phyloP scores from a whole-genome alignment of 1,139 yeast species.

The Saccharomycopsis crataegensis region DNA sequence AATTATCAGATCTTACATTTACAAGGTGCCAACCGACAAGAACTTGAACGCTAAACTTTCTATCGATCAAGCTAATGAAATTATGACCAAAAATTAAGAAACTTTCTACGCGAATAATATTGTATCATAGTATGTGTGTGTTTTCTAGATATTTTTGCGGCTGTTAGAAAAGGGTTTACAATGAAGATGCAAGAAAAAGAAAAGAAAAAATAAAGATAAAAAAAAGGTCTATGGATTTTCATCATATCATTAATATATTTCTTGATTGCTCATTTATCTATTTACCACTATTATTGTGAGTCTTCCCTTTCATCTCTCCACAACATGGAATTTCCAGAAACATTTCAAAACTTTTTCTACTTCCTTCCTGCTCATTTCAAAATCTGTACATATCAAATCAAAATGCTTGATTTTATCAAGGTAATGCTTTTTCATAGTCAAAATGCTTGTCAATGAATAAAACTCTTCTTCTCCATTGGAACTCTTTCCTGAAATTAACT shows the following conservation, averaged over 20 bases:
- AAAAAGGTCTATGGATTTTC: not conserved
- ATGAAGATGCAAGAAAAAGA: not conserved
- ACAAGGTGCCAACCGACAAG: conserved; percentile 56
- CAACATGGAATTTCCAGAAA: conserved; percentile 18
- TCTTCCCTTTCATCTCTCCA: conserved; percentile 7
- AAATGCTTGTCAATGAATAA: conserved; percentile 16
- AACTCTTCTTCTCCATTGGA: not conserved
- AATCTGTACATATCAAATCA: conserved; percentile 19
- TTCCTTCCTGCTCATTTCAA: conserved; percentile 13
- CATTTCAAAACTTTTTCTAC: conserved; percentile 11
- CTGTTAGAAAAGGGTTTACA: not conserved
- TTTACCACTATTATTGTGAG: too few species aligned
- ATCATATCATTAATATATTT: not conserved
- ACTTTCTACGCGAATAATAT: not conserved
- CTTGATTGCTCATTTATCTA: too few species aligned
- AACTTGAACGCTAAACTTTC: conserved; percentile 50
- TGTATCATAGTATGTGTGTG: not conserved
- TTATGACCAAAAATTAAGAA: not conserved
- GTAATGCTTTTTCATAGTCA: conserved; percentile 17
- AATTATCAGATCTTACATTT: conserved; percentile 69
- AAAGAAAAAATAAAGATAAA: not conserved
- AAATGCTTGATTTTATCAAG: conserved; percentile 18
- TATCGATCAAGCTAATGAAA: conserved; percentile 28
- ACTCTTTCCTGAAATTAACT: conserved; percentile 8
- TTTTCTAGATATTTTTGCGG: too few species aligned